These are phyloP conservation scores for Setomelanomma holmii DNA, from an alignment of 2,329 filamentous ascomycete genomes.

Conservation along the genomic window DNA sequence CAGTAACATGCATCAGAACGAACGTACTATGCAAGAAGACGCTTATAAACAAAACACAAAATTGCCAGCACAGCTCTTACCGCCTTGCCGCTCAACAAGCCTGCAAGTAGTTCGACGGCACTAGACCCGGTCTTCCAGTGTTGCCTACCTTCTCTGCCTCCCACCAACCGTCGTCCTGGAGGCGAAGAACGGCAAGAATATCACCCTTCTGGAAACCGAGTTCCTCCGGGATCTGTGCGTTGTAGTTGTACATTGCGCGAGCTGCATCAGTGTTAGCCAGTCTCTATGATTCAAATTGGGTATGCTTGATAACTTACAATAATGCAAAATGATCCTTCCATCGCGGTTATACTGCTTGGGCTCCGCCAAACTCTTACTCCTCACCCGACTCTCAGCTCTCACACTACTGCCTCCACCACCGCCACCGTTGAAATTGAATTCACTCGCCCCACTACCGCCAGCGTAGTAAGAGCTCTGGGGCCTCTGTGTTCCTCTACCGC, in stretches of 20 bases:
- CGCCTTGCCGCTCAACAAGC: conserved; percentile 59
- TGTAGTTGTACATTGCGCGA: conserved; percentile 91
- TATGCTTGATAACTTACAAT: conserved; percentile 70
- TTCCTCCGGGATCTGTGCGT: conserved; percentile 94
- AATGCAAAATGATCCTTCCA: conserved; percentile 87
- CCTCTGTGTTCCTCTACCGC: conserved; percentile 37
- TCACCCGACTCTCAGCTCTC: conserved; percentile 53
- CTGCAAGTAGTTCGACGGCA: conserved; percentile 73
- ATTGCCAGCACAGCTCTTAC: too few species aligned
- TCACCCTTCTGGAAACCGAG: conserved; percentile 92
- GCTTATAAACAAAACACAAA: background rate
- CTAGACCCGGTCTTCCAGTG: conserved; percentile 62
- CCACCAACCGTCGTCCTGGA: conserved; percentile 99
- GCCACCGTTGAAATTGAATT: conserved; percentile 30
- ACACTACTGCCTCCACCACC: conserved; percentile 28
- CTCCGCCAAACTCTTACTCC: conserved; percentile 88
- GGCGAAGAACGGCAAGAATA: conserved; percentile 81
- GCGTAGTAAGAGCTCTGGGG: conserved; percentile 55
- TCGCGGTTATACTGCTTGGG: conserved; percentile 84
- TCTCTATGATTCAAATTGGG: background rate
- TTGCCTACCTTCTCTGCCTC: conserved; percentile 88
- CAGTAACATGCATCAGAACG: too few species aligned
- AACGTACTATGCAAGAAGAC: background rate
- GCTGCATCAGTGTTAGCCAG: conserved; percentile 61
- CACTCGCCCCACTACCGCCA: conserved; percentile 37